phyloP scores from a whole-genome alignment of 2,329 filamentous ascomycete species.

The Colletotrichum magnum region DNA sequence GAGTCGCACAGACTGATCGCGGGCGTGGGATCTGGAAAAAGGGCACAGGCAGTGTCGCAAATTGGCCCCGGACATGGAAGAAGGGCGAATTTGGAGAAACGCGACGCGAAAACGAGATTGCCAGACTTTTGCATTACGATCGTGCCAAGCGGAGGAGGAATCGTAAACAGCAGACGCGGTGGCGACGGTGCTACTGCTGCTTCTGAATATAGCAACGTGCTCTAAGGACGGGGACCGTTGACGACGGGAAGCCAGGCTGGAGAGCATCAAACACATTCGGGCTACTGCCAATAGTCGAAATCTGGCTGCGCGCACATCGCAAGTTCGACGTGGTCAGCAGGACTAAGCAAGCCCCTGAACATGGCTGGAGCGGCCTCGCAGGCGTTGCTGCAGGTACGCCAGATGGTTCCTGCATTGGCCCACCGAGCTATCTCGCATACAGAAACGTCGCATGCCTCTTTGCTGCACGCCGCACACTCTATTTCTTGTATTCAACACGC shows the following conservation, averaged over 20 bases:
- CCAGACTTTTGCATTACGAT: background rate
- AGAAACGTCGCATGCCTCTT: slow-evolving; percentile 16
- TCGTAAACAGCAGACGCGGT: background rate
- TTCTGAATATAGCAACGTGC: slow-evolving; percentile 11
- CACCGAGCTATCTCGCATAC: slow-evolving; percentile 15
- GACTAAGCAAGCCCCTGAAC: slow-evolving; percentile 7
- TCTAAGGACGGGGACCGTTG: slow-evolving; percentile 10
- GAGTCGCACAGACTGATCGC: slow-evolving; percentile 28
- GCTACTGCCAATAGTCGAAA: slow-evolving; percentile 13
- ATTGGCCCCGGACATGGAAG: slow-evolving; percentile 14
- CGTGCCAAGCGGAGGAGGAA: background rate
- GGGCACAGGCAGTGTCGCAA: background rate
- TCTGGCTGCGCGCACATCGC: slow-evolving; percentile 1
- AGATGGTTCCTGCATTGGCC: slow-evolving; percentile 27
- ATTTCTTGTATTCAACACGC: slow-evolving; percentile 4
- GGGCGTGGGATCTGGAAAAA: slow-evolving; percentile 14
- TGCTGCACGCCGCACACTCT: slow-evolving; percentile 19
- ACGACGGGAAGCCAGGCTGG: slow-evolving; percentile 1
- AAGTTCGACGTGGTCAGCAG: background rate
- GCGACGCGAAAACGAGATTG: background rate
- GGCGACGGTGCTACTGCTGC: background rate
- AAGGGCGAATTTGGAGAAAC: background rate
- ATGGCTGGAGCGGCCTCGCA: background rate
- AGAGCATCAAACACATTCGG: background rate
- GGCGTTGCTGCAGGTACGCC: slow-evolving; percentile 24